These are phyloP conservation scores for Backusella macrospora DNA, from an alignment of 192 early-diverging fungal genomes.

Conservation along the genomic window DNA sequence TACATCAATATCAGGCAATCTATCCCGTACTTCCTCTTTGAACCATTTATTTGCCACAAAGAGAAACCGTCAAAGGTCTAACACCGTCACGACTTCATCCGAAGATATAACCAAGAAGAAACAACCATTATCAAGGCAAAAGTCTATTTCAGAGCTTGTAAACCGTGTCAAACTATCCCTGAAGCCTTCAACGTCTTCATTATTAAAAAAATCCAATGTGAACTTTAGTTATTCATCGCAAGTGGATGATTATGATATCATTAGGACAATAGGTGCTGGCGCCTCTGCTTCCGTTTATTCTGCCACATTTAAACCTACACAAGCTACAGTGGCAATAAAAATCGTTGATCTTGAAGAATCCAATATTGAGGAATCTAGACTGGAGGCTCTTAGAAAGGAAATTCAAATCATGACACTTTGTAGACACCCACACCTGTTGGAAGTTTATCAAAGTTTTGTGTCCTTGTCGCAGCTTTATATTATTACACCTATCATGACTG, in stretches of 20 bases:
- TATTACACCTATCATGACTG: slow-evolving; percentile 40
- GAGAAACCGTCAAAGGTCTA: not conserved
- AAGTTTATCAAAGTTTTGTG: slow-evolving; percentile 38
- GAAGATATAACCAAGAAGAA: not conserved
- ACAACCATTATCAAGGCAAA: not conserved
- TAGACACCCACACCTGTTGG: slow-evolving; percentile 32
- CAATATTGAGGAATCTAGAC: slow-evolving; percentile 15
- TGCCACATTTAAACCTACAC: slow-evolving; percentile 25
- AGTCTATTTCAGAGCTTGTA: slow-evolving; percentile 20
- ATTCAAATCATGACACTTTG: slow-evolving; percentile 40
- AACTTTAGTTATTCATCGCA: not conserved
- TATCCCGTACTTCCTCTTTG: slow-evolving; percentile 3
- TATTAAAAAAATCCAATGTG: not conserved
- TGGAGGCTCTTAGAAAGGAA: slow-evolving; percentile 35
- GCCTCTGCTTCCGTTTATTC: slow-evolving; percentile 35
- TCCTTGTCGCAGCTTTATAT: slow-evolving; percentile 34
- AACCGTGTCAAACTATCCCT: slow-evolving; percentile 18
- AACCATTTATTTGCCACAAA: not conserved
- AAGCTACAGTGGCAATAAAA: slow-evolving; percentile 32
- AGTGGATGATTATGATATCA: slow-evolving; percentile 17
- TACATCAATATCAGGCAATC: not conserved
- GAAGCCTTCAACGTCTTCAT: not conserved
- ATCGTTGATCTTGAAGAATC: slow-evolving; percentile 12
- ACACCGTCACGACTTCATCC: not conserved
- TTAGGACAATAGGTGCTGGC: slow-evolving; percentile 31